Conservation (phyloP, 202 grass and related monocot species). For the Carex arenaria region DNA sequence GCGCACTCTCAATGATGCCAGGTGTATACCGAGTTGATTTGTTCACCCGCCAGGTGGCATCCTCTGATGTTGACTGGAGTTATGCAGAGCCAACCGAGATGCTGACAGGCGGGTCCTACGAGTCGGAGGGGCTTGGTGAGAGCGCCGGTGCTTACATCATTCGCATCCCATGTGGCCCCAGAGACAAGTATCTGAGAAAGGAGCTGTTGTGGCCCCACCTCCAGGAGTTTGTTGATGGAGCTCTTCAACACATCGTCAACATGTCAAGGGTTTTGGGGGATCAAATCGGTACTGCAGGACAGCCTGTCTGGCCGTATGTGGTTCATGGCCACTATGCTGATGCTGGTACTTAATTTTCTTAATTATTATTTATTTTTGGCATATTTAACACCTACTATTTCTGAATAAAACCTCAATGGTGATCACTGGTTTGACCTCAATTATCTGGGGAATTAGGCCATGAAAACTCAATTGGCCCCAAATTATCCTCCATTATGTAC, state of each 20-base stretch:
- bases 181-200: slow-evolving; percentile 71
- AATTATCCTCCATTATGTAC: background rate
- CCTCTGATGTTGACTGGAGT: slow-evolving; percentile 93
- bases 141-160: slow-evolving; percentile 85
- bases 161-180: slow-evolving; percentile 83
- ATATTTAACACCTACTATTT: background rate
- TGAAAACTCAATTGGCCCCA: background rate
- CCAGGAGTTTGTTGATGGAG: slow-evolving; percentile 81
- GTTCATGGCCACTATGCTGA: slow-evolving; percentile 96
- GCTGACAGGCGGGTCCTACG: slow-evolving; percentile 50
- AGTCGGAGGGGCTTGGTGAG: slow-evolving; percentile 63
- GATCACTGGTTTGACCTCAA: background rate
- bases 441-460: background rate
- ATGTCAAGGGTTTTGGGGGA: slow-evolving; percentile 83
- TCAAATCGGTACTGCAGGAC: slow-evolving; percentile 62
- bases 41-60: slow-evolving; percentile 88
- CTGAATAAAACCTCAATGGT: background rate
- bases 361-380: background rate
- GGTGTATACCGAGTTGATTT: slow-evolving; percentile 89
- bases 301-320: slow-evolving; percentile 79
- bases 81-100: slow-evolving; percentile 95
- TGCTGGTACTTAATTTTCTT: slow-evolving; percentile 34
- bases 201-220: slow-evolving; percentile 85
- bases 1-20: slow-evolving; percentile 88
- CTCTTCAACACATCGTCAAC: slow-evolving; percentile 80